These are phyloP conservation scores for Acmispon strigosus DNA, from an alignment of 306 rosid genomes.

Conservation along the genomic window DNA sequence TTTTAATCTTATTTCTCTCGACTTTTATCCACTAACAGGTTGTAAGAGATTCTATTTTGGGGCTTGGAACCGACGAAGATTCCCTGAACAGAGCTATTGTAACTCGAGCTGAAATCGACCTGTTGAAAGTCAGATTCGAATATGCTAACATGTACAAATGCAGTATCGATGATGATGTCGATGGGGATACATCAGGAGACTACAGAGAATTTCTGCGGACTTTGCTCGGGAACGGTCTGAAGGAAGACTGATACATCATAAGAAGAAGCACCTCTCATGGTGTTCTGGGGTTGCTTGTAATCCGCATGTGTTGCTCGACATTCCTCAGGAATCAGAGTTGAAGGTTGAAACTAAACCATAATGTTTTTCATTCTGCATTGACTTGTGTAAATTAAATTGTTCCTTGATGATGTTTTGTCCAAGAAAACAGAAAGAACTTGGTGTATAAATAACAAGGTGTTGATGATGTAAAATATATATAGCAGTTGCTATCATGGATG, in stretches of 20 bases:
- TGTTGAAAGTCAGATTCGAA: constrained; percentile 50
- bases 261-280: neutral
- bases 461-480: neutral
- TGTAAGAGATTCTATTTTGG: constrained; percentile 51
- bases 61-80: constrained; percentile 90
- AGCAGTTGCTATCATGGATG: neutral
- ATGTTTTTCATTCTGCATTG: constrained; percentile 6
- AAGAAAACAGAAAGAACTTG: neutral
- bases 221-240: constrained; percentile 59
- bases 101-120: constrained; percentile 71
- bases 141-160: constrained; percentile 46
- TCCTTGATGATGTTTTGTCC: constrained; percentile 3
- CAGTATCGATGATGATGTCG: constrained; percentile 54
- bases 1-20: neutral
- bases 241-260: constrained; percentile 29
- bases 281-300: constrained; percentile 12
- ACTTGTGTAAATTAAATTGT: neutral
- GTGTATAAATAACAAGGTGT: neutral
- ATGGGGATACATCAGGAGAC: constrained; percentile 74
- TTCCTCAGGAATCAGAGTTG: neutral
- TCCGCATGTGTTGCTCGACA: constrained; percentile 4
- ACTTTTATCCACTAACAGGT: constrained; percentile 45
- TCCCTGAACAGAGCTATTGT: constrained; percentile 76
- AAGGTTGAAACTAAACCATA: constrained; percentile 6
- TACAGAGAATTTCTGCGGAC: constrained; percentile 77